Evolutionary conservation across 345 rosid species (phyloP).

Genomic region (Fremontodendron californicum): DNA sequence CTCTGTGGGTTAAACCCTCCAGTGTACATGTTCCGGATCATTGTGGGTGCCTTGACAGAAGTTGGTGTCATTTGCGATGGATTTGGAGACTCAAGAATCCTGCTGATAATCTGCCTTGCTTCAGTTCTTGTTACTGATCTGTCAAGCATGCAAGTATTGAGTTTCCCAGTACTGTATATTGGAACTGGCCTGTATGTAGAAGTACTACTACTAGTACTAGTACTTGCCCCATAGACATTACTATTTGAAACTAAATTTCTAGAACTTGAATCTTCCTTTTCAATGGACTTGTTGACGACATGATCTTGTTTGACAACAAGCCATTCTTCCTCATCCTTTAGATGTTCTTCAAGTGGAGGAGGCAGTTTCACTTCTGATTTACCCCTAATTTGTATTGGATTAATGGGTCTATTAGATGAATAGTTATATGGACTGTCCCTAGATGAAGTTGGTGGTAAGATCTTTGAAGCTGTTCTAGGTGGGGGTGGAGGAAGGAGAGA

Average conservation of each 20-base stretch:
- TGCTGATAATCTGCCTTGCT: conserved; percentile 13
- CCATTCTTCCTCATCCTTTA: conserved; percentile 36
- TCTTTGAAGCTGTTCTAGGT: conserved; percentile 43
- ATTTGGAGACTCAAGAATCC: conserved; percentile 21
- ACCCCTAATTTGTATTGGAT: conserved; percentile 19
- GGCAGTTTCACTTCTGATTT: conserved; percentile 25
- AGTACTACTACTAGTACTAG: background rate
- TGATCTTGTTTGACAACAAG: conserved; percentile 15
- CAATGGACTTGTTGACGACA: conserved; percentile 24
- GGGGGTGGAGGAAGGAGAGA: conserved; percentile 51
- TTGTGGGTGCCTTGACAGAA: background rate
- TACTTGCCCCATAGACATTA: conserved; percentile 16
- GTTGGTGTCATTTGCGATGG: conserved; percentile 14
- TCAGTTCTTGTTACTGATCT: background rate
- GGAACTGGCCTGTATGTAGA: conserved; percentile 18
- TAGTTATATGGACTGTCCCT: background rate
- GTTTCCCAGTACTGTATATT: background rate
- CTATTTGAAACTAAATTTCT: background rate
- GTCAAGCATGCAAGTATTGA: background rate
- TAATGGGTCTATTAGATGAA: conserved; percentile 9
- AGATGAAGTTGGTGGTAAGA: conserved; percentile 28
- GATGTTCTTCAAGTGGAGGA: conserved; percentile 17
- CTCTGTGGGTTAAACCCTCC: conserved; percentile 30
- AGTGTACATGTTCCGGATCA: conserved; percentile 21
- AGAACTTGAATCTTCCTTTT: conserved; percentile 27